These are phyloP conservation scores for Schizochytrium sp. DNA, from an alignment of 108 stramenopile species.

Conservation along the genomic window DNA sequence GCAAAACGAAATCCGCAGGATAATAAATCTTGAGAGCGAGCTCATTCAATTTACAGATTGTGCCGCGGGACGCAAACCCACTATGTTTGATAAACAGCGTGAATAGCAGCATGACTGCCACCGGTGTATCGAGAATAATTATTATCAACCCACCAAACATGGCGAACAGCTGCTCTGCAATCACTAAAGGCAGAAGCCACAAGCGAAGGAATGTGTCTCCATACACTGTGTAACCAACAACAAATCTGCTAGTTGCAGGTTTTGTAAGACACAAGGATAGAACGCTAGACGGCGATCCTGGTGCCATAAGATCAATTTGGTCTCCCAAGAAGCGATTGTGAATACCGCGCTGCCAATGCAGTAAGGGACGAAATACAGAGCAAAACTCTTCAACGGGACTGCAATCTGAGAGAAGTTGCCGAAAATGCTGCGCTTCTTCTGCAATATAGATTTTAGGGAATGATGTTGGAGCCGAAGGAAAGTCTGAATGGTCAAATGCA, in stretches of 20 bases:
- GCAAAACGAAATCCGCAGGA: background rate
- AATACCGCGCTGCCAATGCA: conserved; percentile 49
- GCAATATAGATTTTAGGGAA: conserved; percentile 13
- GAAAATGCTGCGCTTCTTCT: background rate
- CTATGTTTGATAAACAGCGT: conserved; percentile 20
- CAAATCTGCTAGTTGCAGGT: background rate
- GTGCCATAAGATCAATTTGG: conserved; percentile 19
- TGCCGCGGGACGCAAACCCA: background rate
- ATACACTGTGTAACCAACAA: background rate
- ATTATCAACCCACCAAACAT: background rate
- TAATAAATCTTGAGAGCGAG: conserved; percentile 33
- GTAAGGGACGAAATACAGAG: conserved; percentile 33
- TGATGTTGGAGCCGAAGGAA: background rate
- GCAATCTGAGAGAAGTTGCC: conserved; percentile 5
- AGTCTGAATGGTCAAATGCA: conserved; percentile 47
- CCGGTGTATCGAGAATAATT: conserved; percentile 6
- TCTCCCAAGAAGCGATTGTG: background rate
- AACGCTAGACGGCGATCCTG: conserved; percentile 27
- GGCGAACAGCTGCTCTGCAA: conserved; percentile 24
- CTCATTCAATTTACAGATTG: background rate
- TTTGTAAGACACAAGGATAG: background rate
- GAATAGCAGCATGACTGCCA: background rate
- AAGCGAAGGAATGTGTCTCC: background rate
- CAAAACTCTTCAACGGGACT: conserved; percentile 26
- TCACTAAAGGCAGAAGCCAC: background rate